A percentile compares a stretch with the other conserved stretches of the same genome.
Conservation (phyloP, 306 rosid species). For the Dryas octopetala region DNA sequence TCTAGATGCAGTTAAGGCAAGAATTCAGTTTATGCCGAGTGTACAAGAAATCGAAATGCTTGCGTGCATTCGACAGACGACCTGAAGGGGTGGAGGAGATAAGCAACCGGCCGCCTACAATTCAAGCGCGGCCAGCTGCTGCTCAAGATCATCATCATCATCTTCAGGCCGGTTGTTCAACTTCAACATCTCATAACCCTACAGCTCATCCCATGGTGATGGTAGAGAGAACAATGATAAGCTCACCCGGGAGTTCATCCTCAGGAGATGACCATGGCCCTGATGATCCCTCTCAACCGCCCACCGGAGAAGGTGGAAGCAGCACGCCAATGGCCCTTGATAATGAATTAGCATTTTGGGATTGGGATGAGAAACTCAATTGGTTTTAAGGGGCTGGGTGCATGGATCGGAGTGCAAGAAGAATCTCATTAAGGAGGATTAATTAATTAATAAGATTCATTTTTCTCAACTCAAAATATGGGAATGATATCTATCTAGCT, state of each 20-base stretch:
- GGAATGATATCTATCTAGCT: too few relatives aligned
- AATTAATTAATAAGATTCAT: too few relatives aligned
- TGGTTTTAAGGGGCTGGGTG: slow-evolving; percentile 27
- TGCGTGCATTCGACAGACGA: slow-evolving; percentile 78
- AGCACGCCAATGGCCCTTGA: slow-evolving; percentile 20
- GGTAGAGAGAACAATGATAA: slow-evolving; percentile 23
- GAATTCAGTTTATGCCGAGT: slow-evolving; percentile 83
- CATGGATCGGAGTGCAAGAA: too few relatives aligned
- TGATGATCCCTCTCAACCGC: slow-evolving; percentile 17
- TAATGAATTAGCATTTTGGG: slow-evolving; percentile 41
- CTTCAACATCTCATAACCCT: background rate
- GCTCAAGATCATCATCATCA: too few relatives aligned
- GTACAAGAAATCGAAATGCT: slow-evolving; percentile 75
- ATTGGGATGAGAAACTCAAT: slow-evolving; percentile 57
- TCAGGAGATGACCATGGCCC: slow-evolving; percentile 34
- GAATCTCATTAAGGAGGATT: too few relatives aligned
- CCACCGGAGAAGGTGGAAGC: slow-evolving; percentile 17
- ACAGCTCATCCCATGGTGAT: background rate
- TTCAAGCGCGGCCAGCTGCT: background rate
- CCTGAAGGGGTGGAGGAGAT: slow-evolving; percentile 24
- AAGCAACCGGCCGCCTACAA: background rate
- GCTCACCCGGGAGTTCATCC: slow-evolving; percentile 57
- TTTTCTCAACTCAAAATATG: too few relatives aligned
- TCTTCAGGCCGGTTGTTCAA: slow-evolving; percentile 6
- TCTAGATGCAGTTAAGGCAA: slow-evolving; percentile 55